Percentiles rank a stretch among this genome's conserved stretches.
These are phyloP conservation scores for Apiospora kogelbergensis DNA, from an alignment of 2,329 filamentous ascomycete species.

Conservation along the genomic window DNA sequence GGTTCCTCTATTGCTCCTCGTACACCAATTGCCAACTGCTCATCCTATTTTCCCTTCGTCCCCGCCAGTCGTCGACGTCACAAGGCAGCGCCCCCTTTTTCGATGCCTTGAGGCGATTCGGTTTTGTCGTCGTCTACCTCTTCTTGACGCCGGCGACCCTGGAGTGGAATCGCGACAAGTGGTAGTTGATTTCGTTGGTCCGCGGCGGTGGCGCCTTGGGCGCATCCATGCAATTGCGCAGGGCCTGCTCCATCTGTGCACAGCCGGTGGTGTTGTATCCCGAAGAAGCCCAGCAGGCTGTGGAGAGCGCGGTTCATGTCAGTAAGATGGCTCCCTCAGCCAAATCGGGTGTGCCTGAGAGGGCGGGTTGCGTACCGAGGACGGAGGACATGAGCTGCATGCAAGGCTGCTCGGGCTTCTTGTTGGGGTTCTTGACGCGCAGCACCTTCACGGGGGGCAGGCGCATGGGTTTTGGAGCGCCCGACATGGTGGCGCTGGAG, in stretches of 20 bases:
- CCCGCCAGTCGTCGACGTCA: neutral
- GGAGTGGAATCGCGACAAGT: constrained; percentile 76
- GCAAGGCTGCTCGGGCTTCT: constrained; percentile 51
- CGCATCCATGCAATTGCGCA: constrained; percentile 77
- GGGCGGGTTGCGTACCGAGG: constrained; percentile 41
- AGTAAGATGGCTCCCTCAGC: neutral
- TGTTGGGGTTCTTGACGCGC: constrained; percentile 55
- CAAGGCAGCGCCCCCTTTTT: neutral
- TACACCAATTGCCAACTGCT: no score
- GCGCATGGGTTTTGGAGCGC: constrained; percentile 51
- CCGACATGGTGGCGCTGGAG: constrained; percentile 38
- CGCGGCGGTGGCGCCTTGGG: constrained; percentile 54
- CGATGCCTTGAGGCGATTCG: neutral
- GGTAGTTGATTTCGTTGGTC: constrained; percentile 89
- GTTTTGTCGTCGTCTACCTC: constrained; percentile 2
- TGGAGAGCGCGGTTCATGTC: neutral
- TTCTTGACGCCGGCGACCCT: constrained; percentile 54
- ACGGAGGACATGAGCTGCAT: constrained; percentile 57
- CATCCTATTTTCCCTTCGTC: neutral
- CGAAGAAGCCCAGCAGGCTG: constrained; percentile 82
- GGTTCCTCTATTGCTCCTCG: no score
- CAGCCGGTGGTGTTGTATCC: constrained; percentile 66
- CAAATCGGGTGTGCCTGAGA: no score
- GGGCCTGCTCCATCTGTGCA: constrained; percentile 56
- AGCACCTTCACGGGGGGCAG: constrained; percentile 57